Base-by-base conservation (phyloP, 2,329 filamentous ascomycete genomes). In the Colletotrichum spinosum region DNA sequence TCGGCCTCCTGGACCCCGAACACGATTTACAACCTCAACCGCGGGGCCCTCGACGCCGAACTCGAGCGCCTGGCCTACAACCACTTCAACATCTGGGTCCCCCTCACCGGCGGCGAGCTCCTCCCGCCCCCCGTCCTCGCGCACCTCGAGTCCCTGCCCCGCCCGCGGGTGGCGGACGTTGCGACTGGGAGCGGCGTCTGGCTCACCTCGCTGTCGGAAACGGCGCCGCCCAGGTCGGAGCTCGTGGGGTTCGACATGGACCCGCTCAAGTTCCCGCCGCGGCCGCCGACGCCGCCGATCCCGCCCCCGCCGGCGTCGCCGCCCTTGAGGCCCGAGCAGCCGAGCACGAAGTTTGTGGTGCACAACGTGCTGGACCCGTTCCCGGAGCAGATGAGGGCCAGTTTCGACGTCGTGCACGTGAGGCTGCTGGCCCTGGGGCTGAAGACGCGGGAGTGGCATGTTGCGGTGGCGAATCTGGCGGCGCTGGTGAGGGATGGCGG, bases 141-240 rank as follows among this genome's bases (percentile, higher is more conserved):
- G 2, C 17, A 6, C 12, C 48, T 65, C 10, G n/a, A 46, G 10
- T 45, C 52, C 0, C 38, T 42, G 6, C 15, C 42, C 25, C 51
- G 25, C 7, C 64, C 64, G 6, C 50, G 53, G 10, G 41, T 72
- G 33, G 70, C 70, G 4, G 70, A 72, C 45, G 41, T 71, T 5
- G 70, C 52, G 6, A 69, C 70, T 6, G 70, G 70, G 8, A 68
- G 67, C 11, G 70, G 67, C 34, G 55, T 72, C 25, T 72, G 69
- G 70, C 67, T 71, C n/a, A 25, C 25, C 1, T 60, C 68, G 34
- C 55, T 71, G 7, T 65, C 68, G 3, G 44, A 58, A 2, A 45
- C 49, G 5, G 44, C 70, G 0, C 64, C 68, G 2, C 34, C 37
- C 3, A 38, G 35, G 12, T 51, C 69, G 5, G 52, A 63, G 17